These are phyloP conservation scores for Aegilops longissima DNA, from an alignment of 176 grass and related monocot genomes.

Conservation along the genomic window DNA sequence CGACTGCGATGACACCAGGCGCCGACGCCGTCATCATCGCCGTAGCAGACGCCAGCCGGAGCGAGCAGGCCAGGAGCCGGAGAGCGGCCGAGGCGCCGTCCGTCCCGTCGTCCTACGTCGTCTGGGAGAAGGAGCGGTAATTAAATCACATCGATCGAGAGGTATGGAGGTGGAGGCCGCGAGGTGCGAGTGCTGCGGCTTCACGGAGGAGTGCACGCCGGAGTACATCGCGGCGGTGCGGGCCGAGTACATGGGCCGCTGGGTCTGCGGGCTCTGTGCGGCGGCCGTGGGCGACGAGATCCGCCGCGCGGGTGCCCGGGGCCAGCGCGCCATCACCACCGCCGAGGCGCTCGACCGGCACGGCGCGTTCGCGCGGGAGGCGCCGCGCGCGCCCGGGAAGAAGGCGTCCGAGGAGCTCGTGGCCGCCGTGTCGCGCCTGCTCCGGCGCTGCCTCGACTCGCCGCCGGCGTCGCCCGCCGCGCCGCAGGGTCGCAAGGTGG, in stretches of 20 bases:
- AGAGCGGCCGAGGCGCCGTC: slow-evolving; percentile 40
- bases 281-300: slow-evolving; percentile 75
- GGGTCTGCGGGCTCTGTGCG: slow-evolving; percentile 78
- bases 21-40: slow-evolving; percentile 10
- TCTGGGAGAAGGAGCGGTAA: slow-evolving; percentile 88
- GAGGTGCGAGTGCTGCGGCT: slow-evolving; percentile 75
- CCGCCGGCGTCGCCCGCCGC: slow-evolving; percentile 39
- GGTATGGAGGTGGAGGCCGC: slow-evolving; percentile 62
- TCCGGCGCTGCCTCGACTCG: slow-evolving; percentile 71
- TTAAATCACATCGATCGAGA: background rate
- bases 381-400: background rate
- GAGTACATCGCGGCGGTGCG: slow-evolving; percentile 70
- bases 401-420: slow-evolving; percentile 47
- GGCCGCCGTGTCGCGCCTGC: slow-evolving; percentile 57
- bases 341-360: slow-evolving; percentile 80
- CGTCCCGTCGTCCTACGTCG: slow-evolving; percentile 50
- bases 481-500: slow-evolving; percentile 33
- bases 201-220: slow-evolving; percentile 86
- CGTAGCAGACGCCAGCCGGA: background rate
- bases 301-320: slow-evolving; percentile 44
- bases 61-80: slow-evolving; percentile 21
- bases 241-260: slow-evolving; percentile 51
- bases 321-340: slow-evolving; percentile 38
- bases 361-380: slow-evolving; percentile 48
- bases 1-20: slow-evolving; percentile 64